Evolutionary conservation across 768 basidiomycete species (phyloP), one percentile per base, ranked within the genome.

Genomic region (Leccinum aurantiacum): DNA sequence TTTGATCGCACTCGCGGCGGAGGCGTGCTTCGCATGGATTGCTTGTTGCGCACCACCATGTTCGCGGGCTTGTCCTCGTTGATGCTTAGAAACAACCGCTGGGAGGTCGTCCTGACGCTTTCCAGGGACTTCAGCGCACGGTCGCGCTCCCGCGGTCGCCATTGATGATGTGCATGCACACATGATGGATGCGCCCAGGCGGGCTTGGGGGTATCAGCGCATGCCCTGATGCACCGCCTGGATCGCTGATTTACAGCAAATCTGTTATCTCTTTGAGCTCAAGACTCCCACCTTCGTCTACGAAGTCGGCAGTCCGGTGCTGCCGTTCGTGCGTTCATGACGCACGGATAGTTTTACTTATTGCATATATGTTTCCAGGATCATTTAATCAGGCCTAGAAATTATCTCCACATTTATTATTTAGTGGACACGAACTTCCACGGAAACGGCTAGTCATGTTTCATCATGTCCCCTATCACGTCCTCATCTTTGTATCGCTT

Each of bases 51-150:
- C 53, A 81, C 82, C 53, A 80, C 78, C 14, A 57, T 74, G 53
- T 86, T 86, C 58, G 82, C 77, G 7, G 85, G 85, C n/a, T 69
- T 86, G 54, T 77, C 81, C 9, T 65, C 76, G 17, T 77, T 76
- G 33, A 63, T 72, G 29, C 73, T 74, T 27, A 66, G 67, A 46
- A 75, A 78, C 5, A 68, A 69, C 50, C 75, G 76, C 6, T 81
- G 79, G 69, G 77, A 69, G 3, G 68, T 66, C 29, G 72, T 85
- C 48, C 60, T 86, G 67, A 80, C 82, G 51, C 69, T 86, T 17
- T 75, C 73, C 47, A 74, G 79, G 48, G 68, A 78, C 54, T 69
- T 71, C 22, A 11, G 62, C 6, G 58, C 59, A 0, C 60, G 29
- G 17, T 49, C 19, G 10, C 63, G 56, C 22, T 33, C 53, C 1